A percentile compares a stretch with the other conserved stretches of the same genome.
These are phyloP conservation scores for Chrysoporthe cubensis DNA, from an alignment of 2,329 filamentous ascomycete species.

Conservation along the genomic window DNA sequence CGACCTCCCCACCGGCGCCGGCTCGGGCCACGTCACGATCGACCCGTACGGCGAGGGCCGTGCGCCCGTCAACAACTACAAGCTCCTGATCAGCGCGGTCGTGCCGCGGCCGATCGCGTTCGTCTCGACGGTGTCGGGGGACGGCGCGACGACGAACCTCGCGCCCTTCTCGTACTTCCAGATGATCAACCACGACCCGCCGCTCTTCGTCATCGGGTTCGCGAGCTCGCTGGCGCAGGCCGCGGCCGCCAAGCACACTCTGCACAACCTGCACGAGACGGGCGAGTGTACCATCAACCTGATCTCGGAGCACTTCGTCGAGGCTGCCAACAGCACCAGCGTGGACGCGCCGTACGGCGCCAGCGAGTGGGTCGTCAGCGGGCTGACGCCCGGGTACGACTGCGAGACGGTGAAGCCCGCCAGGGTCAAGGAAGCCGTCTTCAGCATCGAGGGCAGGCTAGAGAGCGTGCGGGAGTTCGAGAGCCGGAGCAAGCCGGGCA, in stretches of 20 bases:
- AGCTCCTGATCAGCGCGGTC: constrained; percentile 82
- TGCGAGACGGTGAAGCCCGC: constrained; percentile 69
- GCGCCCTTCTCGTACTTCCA: constrained; percentile 86
- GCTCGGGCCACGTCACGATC: constrained; percentile 71
- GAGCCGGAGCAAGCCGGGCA: constrained; percentile 69
- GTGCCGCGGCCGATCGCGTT: constrained; percentile 80
- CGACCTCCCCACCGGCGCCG: constrained; percentile 39
- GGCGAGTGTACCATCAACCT: constrained; percentile 84
- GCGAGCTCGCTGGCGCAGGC: constrained; percentile 51
- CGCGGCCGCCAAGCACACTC: constrained; percentile 71
- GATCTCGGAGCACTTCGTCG: constrained; percentile 80
- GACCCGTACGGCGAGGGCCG: constrained; percentile 78
- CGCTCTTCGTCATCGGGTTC: constrained; percentile 69
- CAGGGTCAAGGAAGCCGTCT: constrained; percentile 80
- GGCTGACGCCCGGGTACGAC: constrained; percentile 70
- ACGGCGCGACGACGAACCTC: constrained; percentile 72
- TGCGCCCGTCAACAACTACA: constrained; percentile 78
- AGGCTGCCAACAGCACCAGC: constrained; percentile 82
- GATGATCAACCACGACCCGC: constrained; percentile 80
- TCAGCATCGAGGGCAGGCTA: constrained; percentile 80
- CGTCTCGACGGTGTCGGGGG: constrained; percentile 57
- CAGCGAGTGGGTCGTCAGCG: constrained; percentile 79
- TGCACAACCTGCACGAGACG: constrained; percentile 71
- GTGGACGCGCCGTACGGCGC: constrained; percentile 78
- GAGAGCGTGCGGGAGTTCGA: constrained; percentile 79